phyloP scores from a whole-genome alignment of 305 asterid species.

The Euphrasia arctica region DNA sequence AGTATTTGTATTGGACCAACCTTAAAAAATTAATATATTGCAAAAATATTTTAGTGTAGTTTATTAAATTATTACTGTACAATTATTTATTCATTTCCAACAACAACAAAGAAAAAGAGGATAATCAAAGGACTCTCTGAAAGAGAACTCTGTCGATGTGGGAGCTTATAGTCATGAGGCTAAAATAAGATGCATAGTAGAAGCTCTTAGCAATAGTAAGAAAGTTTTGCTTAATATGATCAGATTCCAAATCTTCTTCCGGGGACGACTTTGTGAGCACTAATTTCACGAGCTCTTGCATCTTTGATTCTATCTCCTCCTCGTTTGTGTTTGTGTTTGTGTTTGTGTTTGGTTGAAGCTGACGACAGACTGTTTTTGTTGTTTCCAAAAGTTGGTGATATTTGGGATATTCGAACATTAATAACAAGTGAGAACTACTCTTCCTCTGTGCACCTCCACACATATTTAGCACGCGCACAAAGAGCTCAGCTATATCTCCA shows the following conservation, averaged over 20 bases:
- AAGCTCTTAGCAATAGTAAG: constrained; percentile 58
- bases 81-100: too few relatives aligned
- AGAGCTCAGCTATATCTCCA: constrained; percentile 46
- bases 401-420: constrained; percentile 36
- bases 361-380: constrained; percentile 38
- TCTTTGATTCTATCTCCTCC: constrained; percentile 43
- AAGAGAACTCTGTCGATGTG: constrained; percentile 78
- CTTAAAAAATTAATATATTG: too few relatives aligned
- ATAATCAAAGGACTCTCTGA: constrained; percentile 37
- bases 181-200: constrained; percentile 58
- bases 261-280: constrained; percentile 40
- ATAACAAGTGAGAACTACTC: background rate
- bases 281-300: constrained; percentile 53
- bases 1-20: too few relatives aligned
- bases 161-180: constrained; percentile 41
- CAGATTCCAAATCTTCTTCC: constrained; percentile 37
- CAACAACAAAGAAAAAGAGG: too few relatives aligned
- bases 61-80: too few relatives aligned
- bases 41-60: too few relatives aligned
- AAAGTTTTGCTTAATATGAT: constrained; percentile 47
- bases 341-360: constrained; percentile 28
- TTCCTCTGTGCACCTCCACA: constrained; percentile 23
- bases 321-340: too few relatives aligned
- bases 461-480: constrained; percentile 46
- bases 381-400: constrained; percentile 39